Evolutionary conservation across 768 basidiomycete genomes (phyloP).

Genomic region (Trametes coccinea): DNA sequence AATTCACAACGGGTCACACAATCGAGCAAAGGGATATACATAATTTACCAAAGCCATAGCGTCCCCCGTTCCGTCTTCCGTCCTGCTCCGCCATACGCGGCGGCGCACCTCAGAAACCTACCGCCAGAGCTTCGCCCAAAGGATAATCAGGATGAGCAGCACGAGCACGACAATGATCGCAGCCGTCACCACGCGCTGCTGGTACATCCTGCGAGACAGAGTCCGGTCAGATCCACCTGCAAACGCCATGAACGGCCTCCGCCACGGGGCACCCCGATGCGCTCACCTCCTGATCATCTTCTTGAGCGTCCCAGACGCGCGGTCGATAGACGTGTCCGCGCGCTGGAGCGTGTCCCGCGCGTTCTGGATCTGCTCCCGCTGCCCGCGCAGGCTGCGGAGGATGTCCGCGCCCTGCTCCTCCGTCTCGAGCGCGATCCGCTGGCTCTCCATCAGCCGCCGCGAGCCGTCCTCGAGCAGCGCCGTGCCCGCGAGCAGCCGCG

Average conservation of each 20-base stretch:
- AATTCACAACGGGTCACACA: no score
- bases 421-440: slow-evolving; percentile 92
- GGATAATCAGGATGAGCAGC: slow-evolving; percentile 76
- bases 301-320: slow-evolving; percentile 88
- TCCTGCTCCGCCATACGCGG: not conserved
- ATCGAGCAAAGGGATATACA: slow-evolving; percentile 6
- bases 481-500: slow-evolving; percentile 78
- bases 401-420: slow-evolving; percentile 96
- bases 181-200: slow-evolving; percentile 86
- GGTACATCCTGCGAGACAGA: slow-evolving; percentile 78
- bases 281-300: slow-evolving; percentile 91
- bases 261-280: slow-evolving; percentile 4
- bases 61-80: not conserved
- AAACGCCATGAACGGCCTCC: slow-evolving; percentile 15
- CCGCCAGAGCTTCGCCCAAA: slow-evolving; percentile 74
- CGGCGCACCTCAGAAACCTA: slow-evolving; percentile 21
- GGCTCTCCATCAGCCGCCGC: slow-evolving; percentile 83
- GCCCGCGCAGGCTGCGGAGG: slow-evolving; percentile 75
- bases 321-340: slow-evolving; percentile 87
- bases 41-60: slow-evolving; percentile 7
- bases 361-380: slow-evolving; percentile 94
- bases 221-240: slow-evolving; percentile 27
- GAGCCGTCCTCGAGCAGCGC: slow-evolving; percentile 81
- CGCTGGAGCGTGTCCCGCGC: slow-evolving; percentile 83
- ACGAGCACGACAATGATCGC: slow-evolving; percentile 86